Percentiles rank a stretch among this genome's conserved stretches.
phyloP scores from a whole-genome alignment of 257 asterid species.

The Penstemon davidsonii region DNA sequence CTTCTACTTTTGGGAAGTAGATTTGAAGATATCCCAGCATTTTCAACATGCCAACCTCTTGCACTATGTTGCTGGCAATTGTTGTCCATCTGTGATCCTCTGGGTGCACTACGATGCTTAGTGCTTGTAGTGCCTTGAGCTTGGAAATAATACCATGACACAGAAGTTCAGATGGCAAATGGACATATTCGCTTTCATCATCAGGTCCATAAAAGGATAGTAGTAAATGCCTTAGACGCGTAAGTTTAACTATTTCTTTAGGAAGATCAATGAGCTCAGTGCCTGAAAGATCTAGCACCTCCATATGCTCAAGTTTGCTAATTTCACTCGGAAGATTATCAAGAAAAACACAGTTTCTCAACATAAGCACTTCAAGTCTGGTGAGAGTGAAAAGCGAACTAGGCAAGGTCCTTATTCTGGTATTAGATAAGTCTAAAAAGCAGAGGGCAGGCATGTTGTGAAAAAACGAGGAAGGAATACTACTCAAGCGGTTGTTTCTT shows the following conservation, averaged over 20 bases:
- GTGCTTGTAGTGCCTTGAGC: conserved; percentile 25
- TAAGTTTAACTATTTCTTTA: conserved; percentile 28
- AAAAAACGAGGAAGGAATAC: conserved; percentile 30
- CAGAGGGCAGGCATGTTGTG: conserved; percentile 19
- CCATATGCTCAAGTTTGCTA: conserved; percentile 11
- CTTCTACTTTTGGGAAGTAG: conserved; percentile 34
- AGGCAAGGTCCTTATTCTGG: conserved; percentile 32
- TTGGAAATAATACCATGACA: conserved; percentile 25
- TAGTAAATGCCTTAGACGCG: conserved; percentile 22
- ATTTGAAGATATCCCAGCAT: conserved; percentile 26
- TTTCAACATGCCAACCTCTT: conserved; percentile 21
- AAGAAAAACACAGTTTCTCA: conserved; percentile 28
- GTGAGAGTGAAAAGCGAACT: conserved; percentile 25
- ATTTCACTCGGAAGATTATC: conserved; percentile 23
- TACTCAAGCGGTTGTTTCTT: conserved; percentile 25
- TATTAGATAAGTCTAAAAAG: conserved; percentile 35
- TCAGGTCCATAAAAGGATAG: conserved; percentile 37
- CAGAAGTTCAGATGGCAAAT: conserved; percentile 21
- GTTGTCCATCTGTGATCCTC: conserved; percentile 32
- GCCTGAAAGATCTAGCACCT: conserved; percentile 36
- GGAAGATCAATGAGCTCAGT: conserved; percentile 31
- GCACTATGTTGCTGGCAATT: conserved; percentile 2
- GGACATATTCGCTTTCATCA: conserved; percentile 27
- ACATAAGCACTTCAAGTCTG: conserved; percentile 28
- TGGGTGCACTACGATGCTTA: conserved; percentile 37